These are phyloP conservation scores for Fusarium avenaceum DNA, from an alignment of 2,329 filamentous ascomycete species.

Conservation along the genomic window DNA sequence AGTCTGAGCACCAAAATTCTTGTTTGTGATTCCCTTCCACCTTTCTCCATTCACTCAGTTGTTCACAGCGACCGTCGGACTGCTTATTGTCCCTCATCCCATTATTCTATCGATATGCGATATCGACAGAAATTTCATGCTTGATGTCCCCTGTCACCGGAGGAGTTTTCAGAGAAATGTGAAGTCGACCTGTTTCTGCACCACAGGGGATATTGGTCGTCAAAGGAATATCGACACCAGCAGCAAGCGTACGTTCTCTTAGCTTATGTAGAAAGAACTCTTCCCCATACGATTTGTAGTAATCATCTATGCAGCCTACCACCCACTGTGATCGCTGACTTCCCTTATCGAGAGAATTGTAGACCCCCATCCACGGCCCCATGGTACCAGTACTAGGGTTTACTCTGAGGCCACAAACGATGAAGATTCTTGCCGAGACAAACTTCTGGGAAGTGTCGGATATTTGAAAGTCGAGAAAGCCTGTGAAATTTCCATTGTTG, in stretches of 20 bases:
- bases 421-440: not conserved
- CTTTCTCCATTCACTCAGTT: too few species aligned
- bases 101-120: not conserved
- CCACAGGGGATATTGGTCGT: not conserved
- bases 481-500: not conserved
- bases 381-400: not conserved
- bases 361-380: not conserved
- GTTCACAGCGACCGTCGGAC: too few species aligned
- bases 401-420: not conserved
- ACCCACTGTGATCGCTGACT: not conserved
- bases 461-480: slow-evolving; percentile 7
- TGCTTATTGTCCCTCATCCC: too few species aligned
- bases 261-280: slow-evolving; percentile 4
- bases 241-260: not conserved
- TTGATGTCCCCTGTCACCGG: not conserved
- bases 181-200: not conserved
- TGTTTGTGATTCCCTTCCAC: too few species aligned
- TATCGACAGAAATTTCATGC: not conserved
- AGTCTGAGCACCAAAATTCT: too few species aligned
- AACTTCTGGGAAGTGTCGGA: not conserved
- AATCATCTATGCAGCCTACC: not conserved
- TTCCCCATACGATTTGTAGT: slow-evolving; percentile 8
- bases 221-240: not conserved
- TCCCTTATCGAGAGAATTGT: not conserved
- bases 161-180: not conserved